Base-by-base conservation (phyloP, 2,329 filamentous ascomycete genomes). In the Aspergillus sp. region DNA sequence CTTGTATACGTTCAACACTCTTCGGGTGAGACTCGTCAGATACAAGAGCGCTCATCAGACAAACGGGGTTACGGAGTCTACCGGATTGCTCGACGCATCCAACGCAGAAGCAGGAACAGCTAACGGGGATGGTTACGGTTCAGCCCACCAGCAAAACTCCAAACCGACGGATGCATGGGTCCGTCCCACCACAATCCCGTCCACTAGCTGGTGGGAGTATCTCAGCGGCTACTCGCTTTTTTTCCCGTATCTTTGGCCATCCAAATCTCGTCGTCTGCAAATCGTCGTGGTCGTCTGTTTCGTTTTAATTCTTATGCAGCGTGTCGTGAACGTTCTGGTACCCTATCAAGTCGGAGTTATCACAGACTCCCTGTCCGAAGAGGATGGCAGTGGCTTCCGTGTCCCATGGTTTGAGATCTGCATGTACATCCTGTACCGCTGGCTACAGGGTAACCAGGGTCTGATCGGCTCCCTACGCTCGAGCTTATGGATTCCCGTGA, bases 171-270 rank as follows among this genome's bases (percentile, higher is more conserved):
- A 88, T 7, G 88, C 86, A 4, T 97, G 94, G 75, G 94, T 94
- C 65, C 85, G 91, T 56, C 90, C 90, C 2, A 85, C 85, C 34
- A 91, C 88, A 53, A 79, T 88, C 6, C 90, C 88, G 2, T 86
- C 86, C 56, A 88, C 86, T 56, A 93, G 83, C 44, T 98, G 93
- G 93, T 94, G 86, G 82, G 90, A 97, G 63, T 98, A 98, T 65
- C 73, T 96, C 50, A 83, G 85, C 53, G 89, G 91, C 41, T 98
- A 97, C 67, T 86, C 85, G 8, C 75, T 96, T 44, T 95, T 98
- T 69, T 94, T 97, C 64, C 91, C 90, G 0, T 98, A 97, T 63
- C 80, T 97, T 48, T 98, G 93, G 93, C 93, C 93, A 0, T 85
- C 83, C 59, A 91, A 91, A 61, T 83, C 88, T 43, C 71, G 76